phyloP scores from a whole-genome alignment of 2,329 filamentous ascomycete genomes.

The Trichoderma sp. region DNA sequence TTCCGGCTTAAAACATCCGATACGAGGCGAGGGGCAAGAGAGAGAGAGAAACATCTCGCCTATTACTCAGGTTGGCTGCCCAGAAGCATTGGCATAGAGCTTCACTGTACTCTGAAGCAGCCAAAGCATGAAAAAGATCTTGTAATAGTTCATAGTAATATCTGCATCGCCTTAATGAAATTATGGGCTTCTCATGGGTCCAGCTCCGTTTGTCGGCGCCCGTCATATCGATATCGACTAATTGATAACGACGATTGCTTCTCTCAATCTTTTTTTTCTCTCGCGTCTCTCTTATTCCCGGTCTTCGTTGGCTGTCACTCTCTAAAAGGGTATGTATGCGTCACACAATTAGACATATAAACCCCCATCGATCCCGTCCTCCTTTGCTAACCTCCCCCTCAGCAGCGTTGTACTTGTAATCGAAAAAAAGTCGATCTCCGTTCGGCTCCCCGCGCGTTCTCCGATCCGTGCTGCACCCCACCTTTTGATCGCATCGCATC shows the following conservation, averaged over 20 bases:
- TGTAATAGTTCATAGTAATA: background rate
- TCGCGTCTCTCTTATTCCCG: background rate
- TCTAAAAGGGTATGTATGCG: background rate
- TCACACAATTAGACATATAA: background rate
- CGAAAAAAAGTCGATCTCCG: slow-evolving; percentile 12
- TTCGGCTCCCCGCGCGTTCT: slow-evolving; percentile 21
- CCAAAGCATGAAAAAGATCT: background rate
- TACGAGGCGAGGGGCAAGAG: background rate
- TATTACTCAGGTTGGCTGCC: background rate
- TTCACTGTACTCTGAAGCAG: background rate
- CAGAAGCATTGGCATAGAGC: background rate
- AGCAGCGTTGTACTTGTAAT: background rate
- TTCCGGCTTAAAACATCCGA: background rate
- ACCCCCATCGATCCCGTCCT: background rate
- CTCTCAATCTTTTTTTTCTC: background rate
- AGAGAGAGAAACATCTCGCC: background rate
- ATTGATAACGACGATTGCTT: slow-evolving; percentile 1
- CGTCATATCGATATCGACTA: slow-evolving; percentile 1
- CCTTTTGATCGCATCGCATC: slow-evolving; percentile 14
- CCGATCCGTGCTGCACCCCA: slow-evolving; percentile 19
- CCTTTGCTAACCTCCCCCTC: background rate
- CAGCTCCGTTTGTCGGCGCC: slow-evolving; percentile 13
- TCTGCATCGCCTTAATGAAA: background rate
- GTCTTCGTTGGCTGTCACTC: background rate
- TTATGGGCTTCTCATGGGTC: background rate